Base-by-base conservation (phyloP, 1,139 yeast species). In the Kodamaea fungicola region DNA sequence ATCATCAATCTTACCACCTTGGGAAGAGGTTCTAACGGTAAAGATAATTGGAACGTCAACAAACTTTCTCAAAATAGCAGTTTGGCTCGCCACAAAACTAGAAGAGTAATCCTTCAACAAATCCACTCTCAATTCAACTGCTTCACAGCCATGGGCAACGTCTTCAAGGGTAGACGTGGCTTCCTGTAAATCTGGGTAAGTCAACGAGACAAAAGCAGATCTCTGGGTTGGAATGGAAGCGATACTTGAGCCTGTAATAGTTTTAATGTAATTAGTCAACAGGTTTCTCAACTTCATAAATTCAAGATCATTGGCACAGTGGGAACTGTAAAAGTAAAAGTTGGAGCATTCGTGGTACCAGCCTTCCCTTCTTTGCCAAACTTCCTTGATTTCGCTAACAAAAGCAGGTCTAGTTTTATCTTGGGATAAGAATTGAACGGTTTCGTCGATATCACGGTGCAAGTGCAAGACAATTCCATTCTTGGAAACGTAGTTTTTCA, bases 351-450 rank as follows among this genome's bases (percentile, higher is more conserved):
- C 87, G 32, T 74, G 69, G 67, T 89, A 94, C 83, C 87, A 84
- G 8, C 64, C 59, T 59, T 87, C 84, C 57, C 99, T 79, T 54
- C 87, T 78, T 23, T 67, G 55, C 96, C 97, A 94, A 27, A 92
- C 97, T 22, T 78, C 78, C 45, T 72, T 70, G 48, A 90, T 82
- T 53, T 89, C 97, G 47, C 79, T 84, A 9, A 71, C 72, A 54
- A 81, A 89, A 2, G 96, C 86, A 12, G 99, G 98, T 54, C 99
- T 78, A 1, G 89, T 74, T 39, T 86, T 78, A 60, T 92, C 99
- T 38, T 76, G 64, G 12, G 75, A 68, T 50, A 92, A 72, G 61
- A 87, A 89, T 6, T 72, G 67, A 28, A 89, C 81, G 30, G 95
- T 88, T 49, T 86, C 84, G 40, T 81, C 83, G 45, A 90, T 75